These are phyloP conservation scores for Sclerotinia trifoliorum DNA, from an alignment of 2,329 filamentous ascomycete genomes.

Conservation along the genomic window DNA sequence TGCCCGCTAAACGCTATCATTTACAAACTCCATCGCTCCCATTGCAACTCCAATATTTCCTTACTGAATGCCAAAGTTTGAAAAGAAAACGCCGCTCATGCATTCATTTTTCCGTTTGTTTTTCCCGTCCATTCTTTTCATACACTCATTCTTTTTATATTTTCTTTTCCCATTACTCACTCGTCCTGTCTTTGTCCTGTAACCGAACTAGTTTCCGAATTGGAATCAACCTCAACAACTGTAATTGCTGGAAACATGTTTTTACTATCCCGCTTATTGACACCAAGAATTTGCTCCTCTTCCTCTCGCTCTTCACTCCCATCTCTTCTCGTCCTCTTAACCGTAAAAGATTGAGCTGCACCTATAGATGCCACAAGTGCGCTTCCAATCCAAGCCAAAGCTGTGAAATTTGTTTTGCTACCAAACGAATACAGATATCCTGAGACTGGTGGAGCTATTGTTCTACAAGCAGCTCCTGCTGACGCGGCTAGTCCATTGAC, in stretches of 20 bases:
- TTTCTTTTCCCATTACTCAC: not conserved
- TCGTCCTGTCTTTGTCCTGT: not conserved
- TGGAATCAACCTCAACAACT: conserved; percentile 11
- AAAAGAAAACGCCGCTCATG: not conserved
- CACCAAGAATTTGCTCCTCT: not conserved
- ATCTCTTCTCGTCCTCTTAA: conserved; percentile 29
- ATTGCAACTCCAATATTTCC: not conserved
- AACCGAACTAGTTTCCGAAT: not conserved
- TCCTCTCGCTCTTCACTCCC: conserved; percentile 22
- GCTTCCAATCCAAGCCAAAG: conserved; percentile 63
- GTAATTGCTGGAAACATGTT: not conserved
- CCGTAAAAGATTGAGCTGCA: conserved; percentile 57
- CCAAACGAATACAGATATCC: conserved; percentile 64
- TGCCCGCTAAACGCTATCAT: conserved; percentile 22
- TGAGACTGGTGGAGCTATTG: conserved; percentile 63
- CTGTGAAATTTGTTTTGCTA: conserved; percentile 57
- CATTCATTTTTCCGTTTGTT: not conserved
- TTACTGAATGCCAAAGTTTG: not conserved
- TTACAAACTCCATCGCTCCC: not conserved
- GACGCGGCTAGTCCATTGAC: conserved; percentile 67
- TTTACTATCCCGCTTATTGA: not conserved
- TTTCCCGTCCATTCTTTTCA: not conserved
- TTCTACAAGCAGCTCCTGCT: conserved; percentile 64
- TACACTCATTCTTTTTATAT: not conserved
- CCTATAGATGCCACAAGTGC: conserved; percentile 56